A percentile compares a stretch with the other conserved stretches of the same genome.
These are phyloP conservation scores for Manihot esculenta DNA, from an alignment of 441 rosid genomes.

Conservation along the genomic window DNA sequence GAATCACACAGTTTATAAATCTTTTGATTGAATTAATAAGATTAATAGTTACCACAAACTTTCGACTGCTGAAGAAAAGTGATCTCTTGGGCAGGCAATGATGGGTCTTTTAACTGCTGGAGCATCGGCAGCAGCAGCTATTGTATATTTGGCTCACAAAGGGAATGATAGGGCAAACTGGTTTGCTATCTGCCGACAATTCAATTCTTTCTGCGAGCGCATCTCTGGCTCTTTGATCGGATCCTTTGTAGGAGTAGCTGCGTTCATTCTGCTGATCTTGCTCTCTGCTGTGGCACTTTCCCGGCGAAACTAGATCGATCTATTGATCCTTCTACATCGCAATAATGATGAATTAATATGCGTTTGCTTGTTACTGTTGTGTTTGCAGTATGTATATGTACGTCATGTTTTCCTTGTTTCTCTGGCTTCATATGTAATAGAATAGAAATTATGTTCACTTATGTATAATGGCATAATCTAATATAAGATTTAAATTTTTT, in stretches of 20 bases:
- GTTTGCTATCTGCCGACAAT: constrained; percentile 46
- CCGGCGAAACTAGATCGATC: constrained; percentile 21
- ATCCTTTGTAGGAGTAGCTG: constrained; percentile 32
- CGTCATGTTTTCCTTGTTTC: neutral
- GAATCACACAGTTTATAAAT: too few species aligned
- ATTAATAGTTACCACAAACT: neutral
- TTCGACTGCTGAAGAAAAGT: neutral
- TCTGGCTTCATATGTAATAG: neutral
- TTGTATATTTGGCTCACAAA: constrained; percentile 42
- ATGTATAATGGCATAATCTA: neutral
- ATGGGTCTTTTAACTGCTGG: constrained; percentile 39
- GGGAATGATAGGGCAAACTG: constrained; percentile 42
- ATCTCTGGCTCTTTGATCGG: constrained; percentile 39
- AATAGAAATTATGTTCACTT: neutral
- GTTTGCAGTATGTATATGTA: too few species aligned
- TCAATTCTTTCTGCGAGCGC: constrained; percentile 42
- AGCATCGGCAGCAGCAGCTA: constrained; percentile 43
- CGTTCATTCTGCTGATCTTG: constrained; percentile 30
- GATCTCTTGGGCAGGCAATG: constrained; percentile 28
- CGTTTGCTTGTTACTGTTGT: neutral
- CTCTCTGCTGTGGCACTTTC: constrained; percentile 36
- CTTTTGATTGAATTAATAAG: too few species aligned
- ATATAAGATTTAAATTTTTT: too few species aligned
- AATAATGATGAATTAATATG: neutral
- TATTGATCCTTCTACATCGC: neutral